A percentile compares a stretch with the other conserved stretches of the same genome.
Evolutionary conservation across 2,329 filamentous ascomycete genomes (phyloP).

Genomic region (Dactylellina cionopaga): DNA sequence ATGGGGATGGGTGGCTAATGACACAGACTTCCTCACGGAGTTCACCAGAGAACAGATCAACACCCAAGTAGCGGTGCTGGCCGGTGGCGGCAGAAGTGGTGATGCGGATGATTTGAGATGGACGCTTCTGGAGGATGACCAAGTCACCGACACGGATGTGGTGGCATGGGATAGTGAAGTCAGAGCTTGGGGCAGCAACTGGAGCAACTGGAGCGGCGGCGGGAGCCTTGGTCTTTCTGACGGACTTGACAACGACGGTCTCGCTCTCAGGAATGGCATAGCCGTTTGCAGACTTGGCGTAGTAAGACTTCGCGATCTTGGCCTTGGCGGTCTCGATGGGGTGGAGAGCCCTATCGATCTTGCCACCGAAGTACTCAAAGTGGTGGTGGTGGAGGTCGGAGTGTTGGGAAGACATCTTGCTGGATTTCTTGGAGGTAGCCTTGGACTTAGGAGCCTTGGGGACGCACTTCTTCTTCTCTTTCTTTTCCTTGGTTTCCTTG

Average conservation of each 20-base stretch:
- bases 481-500: conserved; percentile 34
- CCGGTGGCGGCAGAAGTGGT: conserved; percentile 96
- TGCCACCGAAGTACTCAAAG: conserved; percentile 54
- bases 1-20: conserved; percentile 95
- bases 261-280: conserved; percentile 63
- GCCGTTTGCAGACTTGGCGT: conserved; percentile 55
- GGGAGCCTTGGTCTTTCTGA: conserved; percentile 58
- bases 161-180: conserved; percentile 98
- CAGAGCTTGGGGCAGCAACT: conserved; percentile 67
- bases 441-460: conserved; percentile 4
- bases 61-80: conserved; percentile 99
- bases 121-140: conserved; percentile 97
- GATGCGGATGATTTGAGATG: conserved; percentile 99
- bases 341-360: conserved; percentile 58
- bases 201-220: conserved; percentile 58
- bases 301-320: conserved; percentile 58
- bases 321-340: conserved; percentile 34
- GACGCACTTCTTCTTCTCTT: conserved; percentile 26
- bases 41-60: conserved; percentile 99
- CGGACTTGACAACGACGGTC: conserved; percentile 63
- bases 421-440: conserved; percentile 23
- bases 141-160: conserved; percentile 99
- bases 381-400: conserved; percentile 32
- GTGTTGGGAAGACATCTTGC: conserved; percentile 35
- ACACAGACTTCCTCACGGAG: conserved; percentile 98